Conservation (phyloP, 495 filamentous ascomycete genomes). For the Thermothielavioides terrestris region DNA sequence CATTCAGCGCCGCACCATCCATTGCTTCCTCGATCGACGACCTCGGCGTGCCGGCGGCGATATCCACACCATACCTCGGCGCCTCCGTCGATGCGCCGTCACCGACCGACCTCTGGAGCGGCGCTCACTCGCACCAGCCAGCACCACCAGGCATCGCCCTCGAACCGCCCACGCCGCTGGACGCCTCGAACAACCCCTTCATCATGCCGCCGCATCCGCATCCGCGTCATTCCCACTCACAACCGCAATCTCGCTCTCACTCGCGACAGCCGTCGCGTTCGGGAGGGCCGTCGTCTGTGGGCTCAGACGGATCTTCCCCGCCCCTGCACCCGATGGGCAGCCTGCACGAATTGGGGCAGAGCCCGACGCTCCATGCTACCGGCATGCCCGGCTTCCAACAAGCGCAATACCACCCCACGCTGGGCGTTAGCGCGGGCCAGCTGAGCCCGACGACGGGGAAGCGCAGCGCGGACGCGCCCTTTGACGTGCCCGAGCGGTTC, state of each 20-base stretch:
- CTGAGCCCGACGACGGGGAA: background rate
- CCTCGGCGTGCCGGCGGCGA: background rate
- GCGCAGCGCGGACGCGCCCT: constrained; percentile 22
- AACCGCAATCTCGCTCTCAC: background rate
- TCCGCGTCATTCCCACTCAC: background rate
- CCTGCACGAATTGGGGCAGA: background rate
- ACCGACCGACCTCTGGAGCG: background rate
- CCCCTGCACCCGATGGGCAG: background rate
- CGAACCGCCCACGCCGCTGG: constrained; percentile 14
- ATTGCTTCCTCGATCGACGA: constrained; percentile 22
- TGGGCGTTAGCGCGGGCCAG: background rate
- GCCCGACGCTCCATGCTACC: too few relatives aligned
- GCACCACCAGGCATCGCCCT: constrained; percentile 10
- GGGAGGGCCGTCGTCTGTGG: background rate
- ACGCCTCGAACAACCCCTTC: background rate
- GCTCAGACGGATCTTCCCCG: constrained; percentile 1
- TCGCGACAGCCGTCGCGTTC: constrained; percentile 1
- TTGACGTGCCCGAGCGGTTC: constrained; percentile 24
- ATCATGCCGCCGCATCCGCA: background rate
- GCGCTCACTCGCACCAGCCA: background rate
- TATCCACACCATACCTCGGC: constrained; percentile 13
- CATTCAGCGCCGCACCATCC: constrained; percentile 17
- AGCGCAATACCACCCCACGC: background rate
- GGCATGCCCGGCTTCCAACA: background rate
- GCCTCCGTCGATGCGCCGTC: background rate